Base-by-base conservation (phyloP, 768 basidiomycete species). In the Pleurotus ostreatus region DNA sequence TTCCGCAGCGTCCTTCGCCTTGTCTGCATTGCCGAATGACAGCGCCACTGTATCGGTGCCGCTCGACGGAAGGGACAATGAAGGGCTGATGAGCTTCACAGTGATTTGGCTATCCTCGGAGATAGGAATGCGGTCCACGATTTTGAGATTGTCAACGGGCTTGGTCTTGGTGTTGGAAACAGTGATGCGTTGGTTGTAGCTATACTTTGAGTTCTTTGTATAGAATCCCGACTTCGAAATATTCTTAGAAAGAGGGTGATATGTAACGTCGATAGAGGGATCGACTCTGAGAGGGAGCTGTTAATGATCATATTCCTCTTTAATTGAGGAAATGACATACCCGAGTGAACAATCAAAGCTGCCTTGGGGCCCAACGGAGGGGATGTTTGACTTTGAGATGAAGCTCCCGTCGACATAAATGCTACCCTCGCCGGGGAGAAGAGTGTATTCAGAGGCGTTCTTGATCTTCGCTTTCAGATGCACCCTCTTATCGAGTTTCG, bases 401-500 rank as follows among this genome's bases (percentile, higher is more conserved):
- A 81, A 84, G 55, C 76, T 77, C 30, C 80, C 80, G 62, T 85
- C 79, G 30, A 84, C 71, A 61, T 82, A 84, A 0, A 84, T 73
- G 58, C 74, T 79, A 0, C 78, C 77, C 0, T 63, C 60, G 0
- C 84, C 83, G 0, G 67, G 60, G 7, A 85, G 70, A 1, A 85
- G 64, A 2, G 78, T 76, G 57, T 81, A 82, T 23, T 80, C 77
- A 4, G 79, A 81, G 11, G 74, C 74, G 59, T 85, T 85, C 65
- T 75, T 76, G 55, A 85, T 73, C 49, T 68, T 74, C 11, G 75
- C 77, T 76, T 81, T 76, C 25, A 78, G 41, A 63, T 76, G 74
- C 0, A 71, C 68, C 56, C 69, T 72, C 2, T 66, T 56, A 48
- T 76, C 74, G 23, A 63, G 61, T 59, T 72, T 76, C 4, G 77